A percentile compares a stretch with the other conserved stretches of the same genome.
Conservation (phyloP, 2,329 filamentous ascomycete species). For the Penicillium sclerotigenum region DNA sequence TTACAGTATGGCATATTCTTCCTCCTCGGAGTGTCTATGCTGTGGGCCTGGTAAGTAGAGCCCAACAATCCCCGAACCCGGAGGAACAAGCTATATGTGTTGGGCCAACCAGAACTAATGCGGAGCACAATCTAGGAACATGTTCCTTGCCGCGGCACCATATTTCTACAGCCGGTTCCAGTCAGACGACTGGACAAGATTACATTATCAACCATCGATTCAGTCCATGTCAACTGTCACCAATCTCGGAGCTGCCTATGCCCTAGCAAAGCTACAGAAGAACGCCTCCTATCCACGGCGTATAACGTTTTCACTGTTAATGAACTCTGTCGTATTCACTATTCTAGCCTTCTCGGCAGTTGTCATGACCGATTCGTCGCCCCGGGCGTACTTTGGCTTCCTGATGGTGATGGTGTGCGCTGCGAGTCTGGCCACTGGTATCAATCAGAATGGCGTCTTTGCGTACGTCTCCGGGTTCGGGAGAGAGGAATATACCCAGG, state of each 20-base stretch:
- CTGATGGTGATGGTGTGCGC: slow-evolving; percentile 75
- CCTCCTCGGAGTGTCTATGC: slow-evolving; percentile 84
- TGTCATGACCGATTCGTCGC: slow-evolving; percentile 59
- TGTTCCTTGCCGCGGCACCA: slow-evolving; percentile 92
- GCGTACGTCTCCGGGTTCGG: slow-evolving; percentile 86
- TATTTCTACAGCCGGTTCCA: slow-evolving; percentile 86
- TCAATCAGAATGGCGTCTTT: slow-evolving; percentile 92
- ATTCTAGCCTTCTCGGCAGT: slow-evolving; percentile 78
- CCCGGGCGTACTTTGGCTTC: slow-evolving; percentile 72
- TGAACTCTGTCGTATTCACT: slow-evolving; percentile 74
- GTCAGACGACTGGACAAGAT: slow-evolving; percentile 65
- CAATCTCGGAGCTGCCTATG: slow-evolving; percentile 71
- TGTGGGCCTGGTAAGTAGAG: slow-evolving; percentile 82
- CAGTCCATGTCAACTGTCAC: slow-evolving; percentile 80
- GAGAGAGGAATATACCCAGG: slow-evolving; percentile 85
- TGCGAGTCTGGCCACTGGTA: slow-evolving; percentile 75
- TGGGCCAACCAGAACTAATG: not conserved
- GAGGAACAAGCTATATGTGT: not conserved
- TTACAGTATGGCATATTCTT: slow-evolving; percentile 82
- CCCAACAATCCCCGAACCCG: not conserved
- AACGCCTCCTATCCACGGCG: slow-evolving; percentile 83
- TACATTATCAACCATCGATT: slow-evolving; percentile 87
- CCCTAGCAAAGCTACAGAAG: slow-evolving; percentile 76
- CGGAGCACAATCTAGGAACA: slow-evolving; percentile 62
- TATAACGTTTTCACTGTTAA: slow-evolving; percentile 70